phyloP scores from a whole-genome alignment of 495 filamentous ascomycete species.

The Antarctomyces pellizariae region DNA sequence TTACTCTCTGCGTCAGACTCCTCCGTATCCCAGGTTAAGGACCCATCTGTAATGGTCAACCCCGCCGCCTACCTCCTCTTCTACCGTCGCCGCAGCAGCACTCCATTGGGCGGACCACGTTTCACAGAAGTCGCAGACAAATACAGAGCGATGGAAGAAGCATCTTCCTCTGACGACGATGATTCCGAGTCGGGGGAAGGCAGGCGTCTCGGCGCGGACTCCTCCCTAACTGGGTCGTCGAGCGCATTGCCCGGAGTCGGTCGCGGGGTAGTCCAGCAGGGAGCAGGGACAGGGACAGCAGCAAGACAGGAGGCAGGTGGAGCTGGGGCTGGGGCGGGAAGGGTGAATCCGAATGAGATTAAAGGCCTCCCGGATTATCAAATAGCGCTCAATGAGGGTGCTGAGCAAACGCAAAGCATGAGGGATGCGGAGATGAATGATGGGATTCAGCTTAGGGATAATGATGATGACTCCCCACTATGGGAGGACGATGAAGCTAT shows the following conservation, averaged over 20 bases:
- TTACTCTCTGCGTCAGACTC: constrained; percentile 38
- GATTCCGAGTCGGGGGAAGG: constrained; percentile 51
- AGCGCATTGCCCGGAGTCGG: constrained; percentile 55
- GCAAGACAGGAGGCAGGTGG: too few species aligned
- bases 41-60: constrained; percentile 33
- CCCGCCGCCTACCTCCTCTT: constrained; percentile 77
- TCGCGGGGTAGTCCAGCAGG: constrained; percentile 20
- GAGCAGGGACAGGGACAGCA: constrained; percentile 4
- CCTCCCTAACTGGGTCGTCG: constrained; percentile 68
- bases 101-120: constrained; percentile 50
- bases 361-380: constrained; percentile 10
- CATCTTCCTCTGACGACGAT: constrained; percentile 17
- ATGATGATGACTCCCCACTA: too few species aligned
- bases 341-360: constrained; percentile 7
- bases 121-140: constrained; percentile 45
- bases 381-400: constrained; percentile 7
- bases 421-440: constrained; percentile 9
- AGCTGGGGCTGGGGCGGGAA: too few species aligned
- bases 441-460: constrained; percentile 8
- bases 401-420: constrained; percentile 4
- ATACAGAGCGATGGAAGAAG: constrained; percentile 21
- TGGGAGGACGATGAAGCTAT: constrained; percentile 13
- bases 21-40: constrained; percentile 27
- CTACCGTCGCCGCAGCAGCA: constrained; percentile 65
- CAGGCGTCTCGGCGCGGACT: constrained; percentile 58